Evolutionary conservation across 139 green algal genomes (phyloP).

Genomic region (Coelastrella sp.): DNA sequence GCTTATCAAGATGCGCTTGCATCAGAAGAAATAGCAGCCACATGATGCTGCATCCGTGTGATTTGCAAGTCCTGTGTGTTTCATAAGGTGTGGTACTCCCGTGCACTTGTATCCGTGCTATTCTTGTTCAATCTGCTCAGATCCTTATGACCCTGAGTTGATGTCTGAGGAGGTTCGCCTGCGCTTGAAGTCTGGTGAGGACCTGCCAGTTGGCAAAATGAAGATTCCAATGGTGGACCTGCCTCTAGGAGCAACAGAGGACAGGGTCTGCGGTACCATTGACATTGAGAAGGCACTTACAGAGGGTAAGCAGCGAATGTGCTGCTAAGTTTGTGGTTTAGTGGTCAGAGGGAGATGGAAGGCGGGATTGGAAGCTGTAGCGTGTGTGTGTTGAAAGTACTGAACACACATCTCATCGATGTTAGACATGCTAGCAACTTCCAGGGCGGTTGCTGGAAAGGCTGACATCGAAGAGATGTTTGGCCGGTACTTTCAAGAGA

Average conservation of each 20-base stretch:
- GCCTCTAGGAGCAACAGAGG: slow-evolving; percentile 84
- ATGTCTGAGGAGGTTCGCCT: slow-evolving; percentile 78
- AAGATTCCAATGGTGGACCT: slow-evolving; percentile 92
- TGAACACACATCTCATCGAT: neutral
- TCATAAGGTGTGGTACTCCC: too few species aligned
- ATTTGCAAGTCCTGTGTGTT: too few species aligned
- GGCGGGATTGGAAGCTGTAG: too few species aligned
- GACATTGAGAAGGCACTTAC: slow-evolving; percentile 94
- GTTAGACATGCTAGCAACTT: too few species aligned
- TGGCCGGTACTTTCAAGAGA: too few species aligned
- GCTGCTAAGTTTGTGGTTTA: neutral
- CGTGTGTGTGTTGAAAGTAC: neutral
- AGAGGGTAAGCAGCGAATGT: slow-evolving; percentile 68
- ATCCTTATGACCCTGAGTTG: slow-evolving; percentile 81
- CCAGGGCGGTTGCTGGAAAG: neutral
- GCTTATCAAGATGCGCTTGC: too few species aligned
- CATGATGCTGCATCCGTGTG: too few species aligned
- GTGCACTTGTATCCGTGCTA: too few species aligned
- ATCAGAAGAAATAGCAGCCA: too few species aligned
- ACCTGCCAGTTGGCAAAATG: slow-evolving; percentile 63
- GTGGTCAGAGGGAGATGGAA: neutral
- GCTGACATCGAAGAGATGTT: neutral
- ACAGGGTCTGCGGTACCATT: slow-evolving; percentile 95
- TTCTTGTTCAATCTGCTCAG: slow-evolving; percentile 13
- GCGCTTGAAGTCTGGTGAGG: slow-evolving; percentile 66